Conservation (phyloP, 2,329 filamentous ascomycete genomes). For the Chaetomium sp. region DNA sequence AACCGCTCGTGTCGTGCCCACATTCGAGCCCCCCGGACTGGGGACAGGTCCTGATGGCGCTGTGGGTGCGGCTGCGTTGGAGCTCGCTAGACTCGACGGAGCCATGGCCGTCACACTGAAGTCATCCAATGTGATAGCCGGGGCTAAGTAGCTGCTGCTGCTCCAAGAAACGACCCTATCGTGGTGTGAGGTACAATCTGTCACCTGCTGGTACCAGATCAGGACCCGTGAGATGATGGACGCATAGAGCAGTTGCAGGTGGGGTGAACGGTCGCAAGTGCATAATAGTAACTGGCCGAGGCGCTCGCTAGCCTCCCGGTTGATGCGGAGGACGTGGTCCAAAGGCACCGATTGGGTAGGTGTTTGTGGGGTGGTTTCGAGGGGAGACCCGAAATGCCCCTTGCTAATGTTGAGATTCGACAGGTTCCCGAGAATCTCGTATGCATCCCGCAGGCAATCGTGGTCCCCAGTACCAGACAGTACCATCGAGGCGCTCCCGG, state of each 20-base stretch:
- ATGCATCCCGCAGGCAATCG: background rate
- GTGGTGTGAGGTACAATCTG: constrained; percentile 22
- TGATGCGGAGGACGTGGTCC: background rate
- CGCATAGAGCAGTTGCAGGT: constrained; percentile 17
- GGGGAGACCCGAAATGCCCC: background rate
- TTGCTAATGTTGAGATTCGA: background rate
- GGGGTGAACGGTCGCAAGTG: constrained; percentile 29
- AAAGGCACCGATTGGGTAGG: background rate
- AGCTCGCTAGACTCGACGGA: too few species aligned
- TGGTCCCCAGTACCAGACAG: background rate
- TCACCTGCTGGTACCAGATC: constrained; percentile 24
- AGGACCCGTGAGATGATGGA: background rate
- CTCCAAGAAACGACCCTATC: background rate
- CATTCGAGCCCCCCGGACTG: background rate
- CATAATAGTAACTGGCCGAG: background rate
- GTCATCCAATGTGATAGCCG: background rate
- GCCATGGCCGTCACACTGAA: background rate
- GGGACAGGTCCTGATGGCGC: background rate
- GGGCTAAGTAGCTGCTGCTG: background rate
- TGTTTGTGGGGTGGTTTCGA: background rate
- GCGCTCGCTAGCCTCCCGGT: background rate
- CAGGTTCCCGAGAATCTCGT: background rate
- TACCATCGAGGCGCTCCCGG: background rate
- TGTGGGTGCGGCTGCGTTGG: too few species aligned
- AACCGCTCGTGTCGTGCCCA: too few species aligned